A percentile compares a stretch with the other conserved stretches of the same genome.
These are phyloP conservation scores for Lindgomyces ingoldianus DNA, from an alignment of 495 filamentous ascomycete genomes.

Conservation along the genomic window DNA sequence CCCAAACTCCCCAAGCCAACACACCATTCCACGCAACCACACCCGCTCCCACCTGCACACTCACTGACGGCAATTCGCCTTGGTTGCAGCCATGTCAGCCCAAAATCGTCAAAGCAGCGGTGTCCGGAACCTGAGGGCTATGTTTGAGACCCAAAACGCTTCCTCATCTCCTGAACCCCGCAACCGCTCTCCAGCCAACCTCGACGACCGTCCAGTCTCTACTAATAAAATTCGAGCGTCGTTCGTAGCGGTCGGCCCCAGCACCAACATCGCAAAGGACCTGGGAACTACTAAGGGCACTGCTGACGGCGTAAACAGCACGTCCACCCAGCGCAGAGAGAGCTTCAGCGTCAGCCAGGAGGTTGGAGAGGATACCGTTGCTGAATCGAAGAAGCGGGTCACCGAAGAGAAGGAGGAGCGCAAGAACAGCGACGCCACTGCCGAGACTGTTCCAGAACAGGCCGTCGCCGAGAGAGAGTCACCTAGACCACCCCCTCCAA, in stretches of 20 bases:
- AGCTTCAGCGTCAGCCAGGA: conserved; percentile 41
- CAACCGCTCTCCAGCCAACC: conserved; percentile 66
- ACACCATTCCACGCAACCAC: conserved; percentile 7
- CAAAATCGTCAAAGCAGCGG: conserved; percentile 53
- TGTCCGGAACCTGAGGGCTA: conserved; percentile 76
- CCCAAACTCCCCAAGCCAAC: conserved; percentile 15
- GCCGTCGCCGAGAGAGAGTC: conserved; percentile 33
- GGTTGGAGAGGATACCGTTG: conserved; percentile 17
- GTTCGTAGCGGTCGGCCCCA: conserved; percentile 77
- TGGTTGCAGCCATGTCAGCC: conserved; percentile 51
- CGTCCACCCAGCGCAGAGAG: conserved; percentile 32
- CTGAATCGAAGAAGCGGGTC: conserved; percentile 40
- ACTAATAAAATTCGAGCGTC: conserved; percentile 79
- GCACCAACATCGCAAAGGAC: conserved; percentile 43
- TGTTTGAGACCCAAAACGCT: conserved; percentile 74
- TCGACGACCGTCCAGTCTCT: conserved; percentile 47
- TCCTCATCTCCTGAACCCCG: conserved; percentile 62
- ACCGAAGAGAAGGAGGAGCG: conserved; percentile 39
- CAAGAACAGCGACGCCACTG: conserved; percentile 33
- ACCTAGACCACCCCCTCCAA: conserved; percentile 26
- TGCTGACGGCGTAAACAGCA: conserved; percentile 32
- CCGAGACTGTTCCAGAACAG: conserved; percentile 41
- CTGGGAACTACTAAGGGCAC: conserved; percentile 27
- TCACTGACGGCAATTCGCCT: conserved; percentile 26
- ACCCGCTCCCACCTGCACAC: conserved; percentile 38